Evolutionary conservation across 2,329 filamentous ascomycete genomes (phyloP), one percentile per base, ranked within the genome.

Genomic region (Hypocrella siamensis): DNA sequence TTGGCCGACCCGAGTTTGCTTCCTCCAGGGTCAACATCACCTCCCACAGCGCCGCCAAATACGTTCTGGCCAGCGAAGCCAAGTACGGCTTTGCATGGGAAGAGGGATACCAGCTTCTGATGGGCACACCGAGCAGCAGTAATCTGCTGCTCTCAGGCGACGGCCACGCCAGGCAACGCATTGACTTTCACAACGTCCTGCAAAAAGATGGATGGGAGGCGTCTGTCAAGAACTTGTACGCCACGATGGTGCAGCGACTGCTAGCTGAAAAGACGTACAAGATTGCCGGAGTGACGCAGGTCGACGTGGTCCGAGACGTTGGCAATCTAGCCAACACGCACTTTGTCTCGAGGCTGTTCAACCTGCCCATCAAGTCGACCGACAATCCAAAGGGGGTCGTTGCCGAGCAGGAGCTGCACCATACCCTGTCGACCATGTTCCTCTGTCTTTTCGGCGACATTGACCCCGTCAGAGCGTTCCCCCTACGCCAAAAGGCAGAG

Each of bases 291-390:
- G 46, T 42, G 33, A 67, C 61, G 4, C 75, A 82, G 46, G 67
- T 84, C 26, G 82, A 90, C 42, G 62, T 86, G 4, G 58, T 82
- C 8, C 68, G 75, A 17, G 75, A 82, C 34, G 67, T 83, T 1
- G 75, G 70, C 17, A 83, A 83, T 45, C 53, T 80, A 17, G 67
- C 64, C 0, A 75, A 77, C 5, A 69, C 75, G 4, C 62, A 71
- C 42, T 81, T 80, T 26, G 71, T 68, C 0, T 60, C 76, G 3
- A 63, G 66, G 4, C 60, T 63, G 16, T 79, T 81, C 46, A 70
- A 72, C 30, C 56, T 83, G 4, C 76, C 79, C 0, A 57, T 84
- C 25, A 80, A 81, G 56, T 75, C 70, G 0, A 48, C 52, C 3
- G 58, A 70, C 9, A 67, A 72, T 31, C 68, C 71, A 3, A 67